Evolutionary conservation across 345 rosid genomes (phyloP).

Genomic region (Carallia pectinifolia): DNA sequence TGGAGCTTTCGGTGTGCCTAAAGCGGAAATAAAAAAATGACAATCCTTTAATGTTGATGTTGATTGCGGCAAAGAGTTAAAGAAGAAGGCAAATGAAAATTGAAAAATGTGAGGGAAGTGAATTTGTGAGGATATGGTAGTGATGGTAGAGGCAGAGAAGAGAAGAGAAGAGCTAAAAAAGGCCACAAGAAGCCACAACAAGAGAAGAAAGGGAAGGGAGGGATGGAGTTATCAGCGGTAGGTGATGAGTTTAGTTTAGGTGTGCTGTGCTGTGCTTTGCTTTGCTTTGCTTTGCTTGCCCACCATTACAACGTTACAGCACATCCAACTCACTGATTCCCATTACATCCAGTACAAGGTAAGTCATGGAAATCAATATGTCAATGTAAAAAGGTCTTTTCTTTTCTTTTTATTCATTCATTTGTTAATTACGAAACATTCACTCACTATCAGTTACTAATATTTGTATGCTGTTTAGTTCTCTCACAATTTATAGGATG

Average conservation of each 20-base stretch:
- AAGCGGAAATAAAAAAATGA: slow-evolving; percentile 29
- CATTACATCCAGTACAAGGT: slow-evolving; percentile 9
- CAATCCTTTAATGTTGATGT: slow-evolving; percentile 16
- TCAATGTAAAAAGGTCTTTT: slow-evolving; percentile 6
- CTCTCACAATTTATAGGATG: too few relatives aligned
- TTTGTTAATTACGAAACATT: slow-evolving; percentile 15
- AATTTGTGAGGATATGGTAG: background rate
- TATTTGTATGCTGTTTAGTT: too few relatives aligned
- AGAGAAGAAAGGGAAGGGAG: slow-evolving; percentile 41
- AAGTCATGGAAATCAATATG: slow-evolving; percentile 10
- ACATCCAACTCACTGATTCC: background rate
- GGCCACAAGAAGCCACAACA: background rate
- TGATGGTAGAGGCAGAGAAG: slow-evolving; percentile 14
- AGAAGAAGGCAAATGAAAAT: slow-evolving; percentile 20
- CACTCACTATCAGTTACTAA: slow-evolving; percentile 3
- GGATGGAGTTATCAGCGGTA: slow-evolving; percentile 74
- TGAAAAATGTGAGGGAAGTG: slow-evolving; percentile 19
- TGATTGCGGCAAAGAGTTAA: slow-evolving; percentile 6
- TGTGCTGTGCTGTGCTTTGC: background rate
- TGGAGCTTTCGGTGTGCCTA: slow-evolving; percentile 54
- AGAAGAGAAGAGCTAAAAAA: background rate
- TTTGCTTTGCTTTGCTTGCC: background rate
- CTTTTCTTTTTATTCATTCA: too few relatives aligned
- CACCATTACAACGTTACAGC: background rate
- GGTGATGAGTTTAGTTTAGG: slow-evolving; percentile 54